Evolutionary conservation across 192 early-diverging fungal species (phyloP), one percentile per base, ranked within the genome.

Genomic region (Dissophora globulifera): DNA sequence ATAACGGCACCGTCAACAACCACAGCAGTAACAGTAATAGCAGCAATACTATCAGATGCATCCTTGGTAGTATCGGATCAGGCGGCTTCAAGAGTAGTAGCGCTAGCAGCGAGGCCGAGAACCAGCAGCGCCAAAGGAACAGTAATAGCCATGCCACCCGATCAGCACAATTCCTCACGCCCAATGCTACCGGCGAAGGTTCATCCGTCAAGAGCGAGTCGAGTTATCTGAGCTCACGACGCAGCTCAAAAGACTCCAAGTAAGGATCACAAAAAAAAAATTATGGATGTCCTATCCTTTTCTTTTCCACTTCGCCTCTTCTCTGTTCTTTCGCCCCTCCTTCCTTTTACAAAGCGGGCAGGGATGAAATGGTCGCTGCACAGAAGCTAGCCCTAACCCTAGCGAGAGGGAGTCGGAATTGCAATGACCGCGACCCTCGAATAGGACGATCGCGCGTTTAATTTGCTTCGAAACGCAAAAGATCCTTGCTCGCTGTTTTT

Each of bases 241-340:
- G 70, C 25, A 75, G 70, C 35, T 75, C 70, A 38, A 75, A 75
- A 45, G 70, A 75, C 15, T 75, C 62, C 20, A 35, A 57, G 70
- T 75, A 65, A 62, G 69, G n/a, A n/a, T n/a, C n/a, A n/a, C n/a
- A 10, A 7, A 20, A 47, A 58, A 52, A 29, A 29, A 48, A 48
- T 48, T 48, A 48, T 48, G 6, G 46, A 6, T 16, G 8, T 20
- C 9, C 9, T 27, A 50, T 8, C 11, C 23, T 16, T 23, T n/a
- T 26, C 19, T 31, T 42, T 30, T 8, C 2, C 46, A 4, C 2
- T 59, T 19, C 13, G 17, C 17, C 22, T 62, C 5, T 40, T 19
- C 33, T 35, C 40, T n/a, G 8, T 17, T 50, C 33, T 13, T 51
- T 19, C 30, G 23, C 26, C 48, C 16, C 59, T 15, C 59, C 32